These are phyloP conservation scores for Cryphonectria nitschkei DNA, from an alignment of 2,329 filamentous ascomycete species.

Conservation along the genomic window DNA sequence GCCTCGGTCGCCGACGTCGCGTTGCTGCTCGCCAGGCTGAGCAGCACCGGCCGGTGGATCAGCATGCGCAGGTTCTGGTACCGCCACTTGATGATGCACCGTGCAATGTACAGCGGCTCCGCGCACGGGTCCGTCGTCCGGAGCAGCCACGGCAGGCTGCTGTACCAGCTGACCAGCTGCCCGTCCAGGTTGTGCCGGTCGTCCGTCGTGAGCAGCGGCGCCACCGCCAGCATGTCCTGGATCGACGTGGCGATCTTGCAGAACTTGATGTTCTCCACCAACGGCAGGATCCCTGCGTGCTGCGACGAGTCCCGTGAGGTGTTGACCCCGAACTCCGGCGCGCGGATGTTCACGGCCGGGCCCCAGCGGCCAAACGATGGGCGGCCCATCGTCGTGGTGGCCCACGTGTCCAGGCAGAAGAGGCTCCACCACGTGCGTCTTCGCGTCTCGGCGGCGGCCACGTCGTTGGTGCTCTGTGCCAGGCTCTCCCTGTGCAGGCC, in stretches of 20 bases:
- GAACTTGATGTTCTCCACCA: slow-evolving; percentile 78
- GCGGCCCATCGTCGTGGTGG: slow-evolving; percentile 69
- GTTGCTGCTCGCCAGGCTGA: slow-evolving; percentile 64
- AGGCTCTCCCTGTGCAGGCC: slow-evolving; percentile 69
- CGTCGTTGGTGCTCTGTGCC: slow-evolving; percentile 47
- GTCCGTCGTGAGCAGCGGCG: slow-evolving; percentile 66
- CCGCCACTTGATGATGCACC: slow-evolving; percentile 80
- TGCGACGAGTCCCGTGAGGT: slow-evolving; percentile 55
- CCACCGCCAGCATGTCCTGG: slow-evolving; percentile 73
- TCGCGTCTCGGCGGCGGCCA: slow-evolving; percentile 62
- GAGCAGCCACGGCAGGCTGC: slow-evolving; percentile 68
- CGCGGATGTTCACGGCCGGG: slow-evolving; percentile 67
- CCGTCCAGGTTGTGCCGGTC: slow-evolving; percentile 69
- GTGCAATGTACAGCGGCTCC: slow-evolving; percentile 69
- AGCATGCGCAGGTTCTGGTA: slow-evolving; percentile 79
- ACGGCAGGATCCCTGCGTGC: slow-evolving; percentile 68
- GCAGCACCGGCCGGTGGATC: slow-evolving; percentile 72
- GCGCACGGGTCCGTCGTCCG: slow-evolving; percentile 69
- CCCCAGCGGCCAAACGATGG: slow-evolving; percentile 71
- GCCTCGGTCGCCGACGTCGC: slow-evolving; percentile 57
- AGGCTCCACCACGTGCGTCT: slow-evolving; percentile 76
- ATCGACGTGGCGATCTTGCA: slow-evolving; percentile 79
- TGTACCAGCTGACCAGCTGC: slow-evolving; percentile 74
- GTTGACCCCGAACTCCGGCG: slow-evolving; percentile 58
- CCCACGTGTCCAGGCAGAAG: slow-evolving; percentile 76